Evolutionary conservation across 208 protist genomes (phyloP).

Genomic region (Naegleria gruberi): DNA sequence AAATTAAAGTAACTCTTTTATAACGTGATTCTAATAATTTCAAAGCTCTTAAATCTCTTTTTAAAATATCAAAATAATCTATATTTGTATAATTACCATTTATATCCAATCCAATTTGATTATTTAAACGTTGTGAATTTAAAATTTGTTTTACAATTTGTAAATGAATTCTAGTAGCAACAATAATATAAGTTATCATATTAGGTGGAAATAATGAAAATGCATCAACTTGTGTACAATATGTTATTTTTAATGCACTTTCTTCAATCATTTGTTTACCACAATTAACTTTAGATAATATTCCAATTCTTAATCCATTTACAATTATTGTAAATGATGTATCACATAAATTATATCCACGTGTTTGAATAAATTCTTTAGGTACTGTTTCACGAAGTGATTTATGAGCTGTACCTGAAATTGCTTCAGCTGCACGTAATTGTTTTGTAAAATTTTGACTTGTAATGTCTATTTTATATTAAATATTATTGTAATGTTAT

Average conservation of each 20-base stretch:
- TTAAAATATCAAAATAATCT: not conserved
- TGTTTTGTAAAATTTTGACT: not conserved
- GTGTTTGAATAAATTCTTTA: not conserved
- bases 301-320: not conserved
- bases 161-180: not conserved
- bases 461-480: not conserved
- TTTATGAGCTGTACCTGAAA: not conserved
- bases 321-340: not conserved
- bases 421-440: not conserved
- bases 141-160: not conserved
- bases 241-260: not conserved
- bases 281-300: not conserved
- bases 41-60: not conserved
- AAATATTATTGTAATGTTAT: no score
- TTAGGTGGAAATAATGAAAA: not conserved
- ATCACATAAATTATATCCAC: not conserved
- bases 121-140: not conserved
- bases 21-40: not conserved
- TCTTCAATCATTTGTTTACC: slow-evolving; percentile 3
- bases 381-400: not conserved
- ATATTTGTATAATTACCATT: not conserved
- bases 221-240: not conserved
- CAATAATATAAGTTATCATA: not conserved
- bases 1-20: not conserved
- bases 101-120: not conserved